phyloP scores from a whole-genome alignment of 192 early-diverging fungal species.

The Linnemannia exigua region DNA sequence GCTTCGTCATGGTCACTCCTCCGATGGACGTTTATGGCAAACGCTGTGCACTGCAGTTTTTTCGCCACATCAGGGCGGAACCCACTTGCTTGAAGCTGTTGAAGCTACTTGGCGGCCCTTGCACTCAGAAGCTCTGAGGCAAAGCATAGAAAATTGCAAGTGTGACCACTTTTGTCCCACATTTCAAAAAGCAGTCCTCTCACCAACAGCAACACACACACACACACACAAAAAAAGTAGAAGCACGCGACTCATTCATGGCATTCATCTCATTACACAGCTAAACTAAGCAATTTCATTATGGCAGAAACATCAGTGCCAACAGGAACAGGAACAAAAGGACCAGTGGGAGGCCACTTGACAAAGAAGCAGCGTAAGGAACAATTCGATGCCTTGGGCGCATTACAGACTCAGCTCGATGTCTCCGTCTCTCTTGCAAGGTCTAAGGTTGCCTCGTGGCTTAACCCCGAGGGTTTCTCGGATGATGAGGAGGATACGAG shows the following conservation, averaged over 20 bases:
- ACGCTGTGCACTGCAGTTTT: too few relatives aligned
- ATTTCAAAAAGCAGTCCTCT: too few relatives aligned
- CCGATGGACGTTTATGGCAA: too few relatives aligned
- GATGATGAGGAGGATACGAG: conserved; percentile 54
- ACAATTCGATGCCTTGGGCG: conserved; percentile 58
- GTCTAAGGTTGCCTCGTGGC: conserved; percentile 64
- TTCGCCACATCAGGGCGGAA: too few relatives aligned
- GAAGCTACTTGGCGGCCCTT: too few relatives aligned
- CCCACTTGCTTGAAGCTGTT: too few relatives aligned
- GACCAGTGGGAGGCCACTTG: conserved; percentile 27
- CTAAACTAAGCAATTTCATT: too few relatives aligned
- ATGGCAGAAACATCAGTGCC: neutral
- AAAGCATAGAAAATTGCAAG: too few relatives aligned
- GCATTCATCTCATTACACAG: neutral
- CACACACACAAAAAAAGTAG: neutral
- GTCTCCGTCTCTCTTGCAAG: conserved; percentile 62
- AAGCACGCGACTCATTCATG: neutral
- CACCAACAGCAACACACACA: too few relatives aligned
- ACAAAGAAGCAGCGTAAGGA: conserved; percentile 60
- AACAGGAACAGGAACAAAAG: neutral
- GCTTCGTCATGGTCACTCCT: too few relatives aligned
- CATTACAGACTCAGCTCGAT: conserved; percentile 67
- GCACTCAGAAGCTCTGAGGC: too few relatives aligned
- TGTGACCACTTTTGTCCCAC: too few relatives aligned
- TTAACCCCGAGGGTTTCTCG: conserved; percentile 55